These are phyloP conservation scores for Penicillium hesseltinei DNA, from an alignment of 2,329 filamentous ascomycete genomes.

Conservation along the genomic window DNA sequence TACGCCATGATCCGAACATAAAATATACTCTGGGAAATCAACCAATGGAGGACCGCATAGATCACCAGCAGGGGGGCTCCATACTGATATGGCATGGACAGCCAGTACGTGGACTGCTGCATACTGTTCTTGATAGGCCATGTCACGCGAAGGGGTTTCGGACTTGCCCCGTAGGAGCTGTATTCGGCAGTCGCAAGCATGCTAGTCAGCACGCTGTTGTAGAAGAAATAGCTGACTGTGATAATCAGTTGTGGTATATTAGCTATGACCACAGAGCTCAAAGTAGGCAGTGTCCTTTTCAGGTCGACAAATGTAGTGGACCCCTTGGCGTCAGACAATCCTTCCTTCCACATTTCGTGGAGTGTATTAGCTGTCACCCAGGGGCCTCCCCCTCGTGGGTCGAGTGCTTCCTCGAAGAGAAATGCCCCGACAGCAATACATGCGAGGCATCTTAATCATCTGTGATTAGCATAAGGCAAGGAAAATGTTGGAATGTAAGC, in stretches of 20 bases:
- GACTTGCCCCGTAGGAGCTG: conserved; percentile 37
- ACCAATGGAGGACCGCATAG: conserved; percentile 45
- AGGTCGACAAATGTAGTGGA: neutral
- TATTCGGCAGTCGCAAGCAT: conserved; percentile 53
- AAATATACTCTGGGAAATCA: conserved; percentile 49
- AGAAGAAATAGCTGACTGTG: conserved; percentile 36
- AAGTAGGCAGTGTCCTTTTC: neutral
- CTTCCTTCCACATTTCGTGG: neutral
- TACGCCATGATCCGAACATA: conserved; percentile 33
- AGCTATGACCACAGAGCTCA: neutral
- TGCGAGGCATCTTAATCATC: neutral
- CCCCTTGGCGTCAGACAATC: neutral
- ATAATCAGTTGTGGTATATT: conserved; percentile 29
- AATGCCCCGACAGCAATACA: neutral
- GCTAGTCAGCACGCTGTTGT: conserved; percentile 41
- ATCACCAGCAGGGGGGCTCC: conserved; percentile 32
- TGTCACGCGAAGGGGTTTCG: conserved; percentile 47
- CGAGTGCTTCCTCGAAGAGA: neutral
- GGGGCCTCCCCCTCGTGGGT: neutral
- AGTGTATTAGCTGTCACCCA: neutral
- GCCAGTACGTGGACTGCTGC: conserved; percentile 47
- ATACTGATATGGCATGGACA: conserved; percentile 42
- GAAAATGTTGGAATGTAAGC: neutral
- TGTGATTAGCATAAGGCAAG: neutral
- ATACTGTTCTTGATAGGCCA: conserved; percentile 34